phyloP scores from a whole-genome alignment of 805 yeast species.

The Torulaspora delbrueckii region DNA sequence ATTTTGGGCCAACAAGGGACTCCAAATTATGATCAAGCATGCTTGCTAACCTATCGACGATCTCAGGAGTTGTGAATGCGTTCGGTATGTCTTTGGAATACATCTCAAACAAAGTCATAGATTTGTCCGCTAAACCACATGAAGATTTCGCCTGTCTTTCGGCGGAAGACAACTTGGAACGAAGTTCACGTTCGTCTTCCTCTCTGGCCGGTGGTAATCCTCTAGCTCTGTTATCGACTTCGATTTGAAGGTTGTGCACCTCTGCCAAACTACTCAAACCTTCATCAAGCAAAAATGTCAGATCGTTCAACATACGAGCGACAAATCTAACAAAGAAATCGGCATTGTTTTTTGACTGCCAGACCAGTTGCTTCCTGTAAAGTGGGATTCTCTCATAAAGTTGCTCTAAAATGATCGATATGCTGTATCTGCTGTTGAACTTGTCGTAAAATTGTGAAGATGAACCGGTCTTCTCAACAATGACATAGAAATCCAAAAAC shows the following conservation, averaged over 20 bases:
- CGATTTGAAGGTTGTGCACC: conserved; percentile 71
- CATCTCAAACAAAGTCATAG: conserved; percentile 69
- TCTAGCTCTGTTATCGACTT: conserved; percentile 46
- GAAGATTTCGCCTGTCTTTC: conserved; percentile 77
- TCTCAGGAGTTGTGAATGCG: conserved; percentile 81
- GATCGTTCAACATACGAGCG: conserved; percentile 92
- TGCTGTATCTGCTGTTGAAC: conserved; percentile 83
- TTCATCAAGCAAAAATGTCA: conserved; percentile 88
- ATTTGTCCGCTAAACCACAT: conserved; percentile 77
- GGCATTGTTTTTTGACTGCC: conserved; percentile 61
- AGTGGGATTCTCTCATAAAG: conserved; percentile 65
- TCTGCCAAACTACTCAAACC: conserved; percentile 72
- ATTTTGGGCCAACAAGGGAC: conserved; percentile 93
- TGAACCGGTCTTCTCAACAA: conserved; percentile 94
- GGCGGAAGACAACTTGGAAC: conserved; percentile 50
- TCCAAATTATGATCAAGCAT: conserved; percentile 91
- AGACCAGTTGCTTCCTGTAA: conserved; percentile 63
- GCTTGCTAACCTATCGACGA: conserved; percentile 90
- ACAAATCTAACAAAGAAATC: conserved; percentile 88
- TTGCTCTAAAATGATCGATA: conserved; percentile 75
- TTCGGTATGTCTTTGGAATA: conserved; percentile 83
- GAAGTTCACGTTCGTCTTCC: conserved; percentile 60
- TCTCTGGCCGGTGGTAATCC: conserved; percentile 37
- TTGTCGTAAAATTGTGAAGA: conserved; percentile 94
- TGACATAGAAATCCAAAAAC: conserved; percentile 82